These are phyloP conservation scores for Akebia trifoliata DNA, from an alignment of 164 flowering plant species.

Conservation along the genomic window DNA sequence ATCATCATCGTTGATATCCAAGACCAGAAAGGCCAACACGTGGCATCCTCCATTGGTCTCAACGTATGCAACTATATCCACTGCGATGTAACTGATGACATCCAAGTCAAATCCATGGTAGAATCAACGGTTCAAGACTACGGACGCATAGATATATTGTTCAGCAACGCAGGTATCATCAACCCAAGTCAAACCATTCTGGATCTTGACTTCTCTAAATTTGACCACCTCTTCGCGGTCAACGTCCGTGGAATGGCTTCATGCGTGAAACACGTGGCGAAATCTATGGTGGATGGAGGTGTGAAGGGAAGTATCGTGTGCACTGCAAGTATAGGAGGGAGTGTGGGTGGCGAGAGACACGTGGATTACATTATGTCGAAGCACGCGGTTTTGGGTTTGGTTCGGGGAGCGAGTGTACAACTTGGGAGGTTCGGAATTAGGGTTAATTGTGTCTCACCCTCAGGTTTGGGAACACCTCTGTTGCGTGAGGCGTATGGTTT, in stretches of 20 bases:
- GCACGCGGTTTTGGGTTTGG: slow-evolving; percentile 34
- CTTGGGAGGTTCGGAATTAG: slow-evolving; percentile 44
- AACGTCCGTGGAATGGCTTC: slow-evolving; percentile 17
- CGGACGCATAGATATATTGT: slow-evolving; percentile 26
- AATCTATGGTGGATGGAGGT: slow-evolving; percentile 16
- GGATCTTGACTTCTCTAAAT: slow-evolving; percentile 3
- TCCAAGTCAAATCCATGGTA: slow-evolving; percentile 16
- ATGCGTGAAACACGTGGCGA: slow-evolving; percentile 17
- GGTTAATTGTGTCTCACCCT: slow-evolving; percentile 54
- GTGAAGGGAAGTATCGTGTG: slow-evolving; percentile 16
- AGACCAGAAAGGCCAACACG: slow-evolving; percentile 16
- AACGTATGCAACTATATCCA: slow-evolving; percentile 12
- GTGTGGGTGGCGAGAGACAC: background rate
- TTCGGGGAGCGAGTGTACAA: slow-evolving; percentile 24
- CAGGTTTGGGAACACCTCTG: slow-evolving; percentile 35
- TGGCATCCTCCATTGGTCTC: slow-evolving; percentile 16
- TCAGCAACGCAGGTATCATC: slow-evolving; percentile 16
- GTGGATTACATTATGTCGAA: slow-evolving; percentile 32
- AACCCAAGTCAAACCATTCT: slow-evolving; percentile 3
- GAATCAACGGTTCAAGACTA: slow-evolving; percentile 8
- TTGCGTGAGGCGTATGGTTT: background rate
- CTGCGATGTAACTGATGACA: slow-evolving; percentile 31
- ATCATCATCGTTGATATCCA: slow-evolving; percentile 27
- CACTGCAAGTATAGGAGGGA: slow-evolving; percentile 13
- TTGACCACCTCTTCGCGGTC: slow-evolving; percentile 6